A percentile compares a stretch with the other conserved stretches of the same genome.
Evolutionary conservation across 192 early-diverging fungal species (phyloP).

Genomic region (Podila verticillata): DNA sequence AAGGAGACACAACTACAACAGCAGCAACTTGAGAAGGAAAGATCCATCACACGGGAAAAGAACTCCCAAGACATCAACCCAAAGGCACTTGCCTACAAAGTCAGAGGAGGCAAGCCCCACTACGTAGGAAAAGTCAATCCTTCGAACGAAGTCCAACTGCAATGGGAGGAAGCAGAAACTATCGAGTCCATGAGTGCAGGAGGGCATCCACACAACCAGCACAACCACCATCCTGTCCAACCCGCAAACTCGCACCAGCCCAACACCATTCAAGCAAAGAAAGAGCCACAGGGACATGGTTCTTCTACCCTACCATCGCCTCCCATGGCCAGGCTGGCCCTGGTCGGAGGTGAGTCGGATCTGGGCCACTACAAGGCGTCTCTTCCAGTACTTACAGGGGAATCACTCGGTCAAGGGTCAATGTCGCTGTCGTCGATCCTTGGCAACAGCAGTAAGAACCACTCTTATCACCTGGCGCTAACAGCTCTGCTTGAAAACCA

Average conservation of each 20-base stretch:
- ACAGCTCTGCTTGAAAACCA: conserved; percentile 34
- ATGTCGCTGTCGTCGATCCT: conserved; percentile 15
- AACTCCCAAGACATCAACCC: conserved; percentile 5
- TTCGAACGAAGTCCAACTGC: conserved; percentile 18
- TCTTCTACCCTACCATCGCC: conserved; percentile 11
- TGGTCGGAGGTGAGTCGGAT: conserved; percentile 8
- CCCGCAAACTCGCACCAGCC: neutral
- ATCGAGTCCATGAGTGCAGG: conserved; percentile 49
- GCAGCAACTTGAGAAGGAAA: neutral
- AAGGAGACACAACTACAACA: neutral
- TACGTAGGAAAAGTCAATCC: neutral
- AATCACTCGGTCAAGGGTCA: conserved; percentile 12
- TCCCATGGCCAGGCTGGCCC: conserved; percentile 4
- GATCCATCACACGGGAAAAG: neutral
- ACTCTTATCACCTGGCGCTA: conserved; percentile 23
- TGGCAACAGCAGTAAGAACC: conserved; percentile 3
- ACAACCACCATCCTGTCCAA: conserved; percentile 3
- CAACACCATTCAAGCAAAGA: neutral
- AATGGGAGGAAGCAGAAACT: conserved; percentile 50
- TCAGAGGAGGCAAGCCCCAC: neutral
- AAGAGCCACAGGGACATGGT: neutral
- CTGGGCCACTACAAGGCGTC: conserved; percentile 17
- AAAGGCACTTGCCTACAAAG: conserved; percentile 32
- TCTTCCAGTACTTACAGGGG: conserved; percentile 20
- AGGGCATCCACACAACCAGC: conserved; percentile 37